These are phyloP conservation scores for Lobosporangium transversale DNA, from an alignment of 192 early-diverging fungal genomes.

Conservation along the genomic window DNA sequence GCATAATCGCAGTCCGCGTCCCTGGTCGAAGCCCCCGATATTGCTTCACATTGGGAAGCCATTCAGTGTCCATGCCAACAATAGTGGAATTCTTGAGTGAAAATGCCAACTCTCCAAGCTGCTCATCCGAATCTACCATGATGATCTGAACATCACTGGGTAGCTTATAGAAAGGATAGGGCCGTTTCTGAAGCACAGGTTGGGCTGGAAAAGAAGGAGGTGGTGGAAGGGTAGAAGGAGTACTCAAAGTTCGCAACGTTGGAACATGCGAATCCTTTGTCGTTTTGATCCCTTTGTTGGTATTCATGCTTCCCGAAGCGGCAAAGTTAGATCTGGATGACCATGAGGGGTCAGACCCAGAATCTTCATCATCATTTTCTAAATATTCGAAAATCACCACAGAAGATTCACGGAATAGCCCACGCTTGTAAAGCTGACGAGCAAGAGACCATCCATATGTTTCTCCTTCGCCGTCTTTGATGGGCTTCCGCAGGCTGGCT, in stretches of 20 bases:
- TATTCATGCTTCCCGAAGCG: not conserved
- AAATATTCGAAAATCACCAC: slow-evolving; percentile 10
- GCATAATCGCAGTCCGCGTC: slow-evolving; percentile 18
- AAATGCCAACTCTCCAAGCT: not conserved
- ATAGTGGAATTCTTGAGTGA: not conserved
- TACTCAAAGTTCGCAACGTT: not conserved
- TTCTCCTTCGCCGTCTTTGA: not conserved
- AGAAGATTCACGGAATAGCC: slow-evolving; percentile 17
- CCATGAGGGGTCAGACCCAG: not conserved
- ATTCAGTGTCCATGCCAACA: slow-evolving; percentile 35
- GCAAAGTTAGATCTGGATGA: not conserved
- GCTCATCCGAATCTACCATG: slow-evolving; percentile 1
- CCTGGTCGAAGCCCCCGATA: not conserved
- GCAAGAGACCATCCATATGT: slow-evolving; percentile 20
- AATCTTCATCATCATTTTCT: not conserved
- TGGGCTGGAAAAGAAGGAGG: not conserved
- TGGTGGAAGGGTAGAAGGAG: not conserved
- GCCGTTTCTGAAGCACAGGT: too few relatives aligned
- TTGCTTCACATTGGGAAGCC: slow-evolving; percentile 18
- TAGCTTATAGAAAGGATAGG: slow-evolving; percentile 5
- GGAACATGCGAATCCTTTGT: not conserved
- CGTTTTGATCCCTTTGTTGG: not conserved
- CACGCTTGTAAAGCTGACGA: slow-evolving; percentile 11
- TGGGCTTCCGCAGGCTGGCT: not conserved
- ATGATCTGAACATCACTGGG: not conserved